Conservation (phyloP, 2,329 filamentous ascomycete genomes). For the Phyllosticta citribraziliensis region DNA sequence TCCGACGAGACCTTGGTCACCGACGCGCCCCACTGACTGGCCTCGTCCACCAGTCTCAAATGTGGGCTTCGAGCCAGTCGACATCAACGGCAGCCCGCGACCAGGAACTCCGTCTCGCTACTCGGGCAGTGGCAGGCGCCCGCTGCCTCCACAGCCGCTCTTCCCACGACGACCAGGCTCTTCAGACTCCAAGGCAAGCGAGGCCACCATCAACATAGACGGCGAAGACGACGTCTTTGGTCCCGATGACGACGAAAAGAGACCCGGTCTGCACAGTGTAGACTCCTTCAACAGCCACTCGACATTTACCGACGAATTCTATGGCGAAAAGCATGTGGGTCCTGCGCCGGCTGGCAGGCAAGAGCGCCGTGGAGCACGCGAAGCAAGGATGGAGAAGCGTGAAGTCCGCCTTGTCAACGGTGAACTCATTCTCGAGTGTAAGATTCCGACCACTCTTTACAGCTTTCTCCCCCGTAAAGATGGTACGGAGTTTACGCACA, state of each 20-base stretch:
- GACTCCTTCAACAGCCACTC: slow-evolving; percentile 53
- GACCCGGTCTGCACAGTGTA: slow-evolving; percentile 51
- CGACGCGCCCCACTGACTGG: slow-evolving; percentile 51
- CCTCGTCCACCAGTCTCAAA: slow-evolving; percentile 60
- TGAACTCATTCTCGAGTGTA: slow-evolving; percentile 94
- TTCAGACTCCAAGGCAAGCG: slow-evolving; percentile 36
- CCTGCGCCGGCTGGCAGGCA: slow-evolving; percentile 82
- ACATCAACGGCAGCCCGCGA: slow-evolving; percentile 80
- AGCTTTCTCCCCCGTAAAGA: slow-evolving; percentile 90
- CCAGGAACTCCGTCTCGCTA: slow-evolving; percentile 87
- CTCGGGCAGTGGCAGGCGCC: slow-evolving; percentile 75
- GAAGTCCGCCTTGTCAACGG: slow-evolving; percentile 96
- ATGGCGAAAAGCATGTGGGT: slow-evolving; percentile 65
- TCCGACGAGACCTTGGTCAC: slow-evolving; percentile 41
- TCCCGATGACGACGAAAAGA: slow-evolving; percentile 45
- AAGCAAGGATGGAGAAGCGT: slow-evolving; percentile 82
- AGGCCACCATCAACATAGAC: slow-evolving; percentile 62
- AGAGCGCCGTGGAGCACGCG: slow-evolving; percentile 73
- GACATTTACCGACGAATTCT: slow-evolving; percentile 44
- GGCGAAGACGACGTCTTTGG: slow-evolving; percentile 61
- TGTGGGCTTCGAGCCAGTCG: slow-evolving; percentile 71
- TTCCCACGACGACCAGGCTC: slow-evolving; percentile 52
- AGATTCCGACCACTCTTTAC: slow-evolving; percentile 96
- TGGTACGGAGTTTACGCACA: slow-evolving; percentile 94
- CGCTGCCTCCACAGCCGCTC: slow-evolving; percentile 78